These are phyloP conservation scores for Phlyctochytrium planicorne DNA, from an alignment of 192 early-diverging fungal species.

Conservation along the genomic window DNA sequence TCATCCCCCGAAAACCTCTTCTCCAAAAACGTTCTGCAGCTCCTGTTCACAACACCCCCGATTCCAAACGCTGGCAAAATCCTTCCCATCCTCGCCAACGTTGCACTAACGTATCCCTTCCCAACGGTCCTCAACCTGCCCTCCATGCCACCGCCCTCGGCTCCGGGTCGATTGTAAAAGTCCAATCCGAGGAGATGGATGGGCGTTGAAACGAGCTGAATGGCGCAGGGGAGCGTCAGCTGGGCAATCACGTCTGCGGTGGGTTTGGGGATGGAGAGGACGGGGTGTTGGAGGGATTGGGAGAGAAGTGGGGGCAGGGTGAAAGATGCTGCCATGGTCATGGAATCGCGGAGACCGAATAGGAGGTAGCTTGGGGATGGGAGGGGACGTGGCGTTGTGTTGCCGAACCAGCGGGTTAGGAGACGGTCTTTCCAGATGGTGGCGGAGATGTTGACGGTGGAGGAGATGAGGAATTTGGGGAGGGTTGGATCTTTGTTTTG, in stretches of 20 bases:
- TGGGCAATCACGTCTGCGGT: conserved; percentile 31
- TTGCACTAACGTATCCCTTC: conserved; percentile 28
- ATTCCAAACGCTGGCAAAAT: conserved; percentile 54
- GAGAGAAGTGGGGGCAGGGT: conserved; percentile 42
- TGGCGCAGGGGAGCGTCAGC: conserved; percentile 40
- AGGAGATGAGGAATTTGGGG: conserved; percentile 44
- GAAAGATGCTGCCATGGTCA: conserved; percentile 49
- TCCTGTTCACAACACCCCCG: conserved; percentile 46
- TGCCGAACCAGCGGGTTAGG: conserved; percentile 44
- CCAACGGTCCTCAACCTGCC: conserved; percentile 18
- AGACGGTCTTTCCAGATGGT: conserved; percentile 43
- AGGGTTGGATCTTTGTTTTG: conserved; percentile 17
- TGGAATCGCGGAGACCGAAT: conserved; percentile 37
- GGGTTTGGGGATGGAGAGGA: conserved; percentile 6
- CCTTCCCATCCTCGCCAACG: conserved; percentile 30
- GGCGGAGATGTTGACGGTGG: conserved; percentile 36
- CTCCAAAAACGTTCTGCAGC: no score
- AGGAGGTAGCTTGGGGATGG: conserved; percentile 29
- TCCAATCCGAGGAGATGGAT: conserved; percentile 48
- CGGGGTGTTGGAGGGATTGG: conserved; percentile 5
- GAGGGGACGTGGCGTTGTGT: conserved; percentile 25
- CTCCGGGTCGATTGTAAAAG: conserved; percentile 38
- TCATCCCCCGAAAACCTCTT: no score
- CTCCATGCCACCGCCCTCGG: neutral
- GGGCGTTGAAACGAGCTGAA: conserved; percentile 41